Evolutionary conservation across 2,329 filamentous ascomycete species (phyloP), one percentile per base, ranked within the genome.

Genomic region (Scortechinia acanthostroma): DNA sequence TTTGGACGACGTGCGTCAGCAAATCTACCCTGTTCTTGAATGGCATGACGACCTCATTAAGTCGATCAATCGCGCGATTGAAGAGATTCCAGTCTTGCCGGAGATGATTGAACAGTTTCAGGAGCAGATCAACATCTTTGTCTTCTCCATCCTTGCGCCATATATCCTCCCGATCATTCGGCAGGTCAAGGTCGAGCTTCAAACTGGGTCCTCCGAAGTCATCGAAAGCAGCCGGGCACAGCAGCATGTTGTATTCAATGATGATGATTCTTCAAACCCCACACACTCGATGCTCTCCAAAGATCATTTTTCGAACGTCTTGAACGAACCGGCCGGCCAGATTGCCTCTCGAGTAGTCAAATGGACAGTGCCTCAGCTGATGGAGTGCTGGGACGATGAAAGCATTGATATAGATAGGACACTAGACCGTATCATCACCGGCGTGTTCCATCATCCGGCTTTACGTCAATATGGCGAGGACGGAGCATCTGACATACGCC

Each of bases 331-430:
- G 1, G 73, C 74, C 1, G 75, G 75, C 2, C 64, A 70, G 15
- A 70, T 80, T 19, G 76, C 73, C 4, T 65, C 73, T 4, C 66
- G 67, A 1, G 83, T 86, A 37, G 63, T 87, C 15, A 75, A 82
- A 56, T 88, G 83, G 55, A 71, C 79, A 20, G 80, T 79, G 0
- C 83, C 84, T 3, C 75, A 82, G 4, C 66, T 88, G 21, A 69
- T 88, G 21, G 83, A 81, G 54, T 83, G 82, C 28, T 86, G 81
- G 80, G 78, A 88, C 49, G 73, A 86, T 53, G 71, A 74, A 1
- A 71, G 78, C 37, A 68, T 84, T 2, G 70, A 79, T 0, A 76
- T 82, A 15, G 66, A 84, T 5, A 70, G 79, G 53, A 76, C 85
- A 2, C 61, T 86, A 30, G 62, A 78, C 43, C 80, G 86, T 48